Conservation (phyloP, 148 eudicot species). For the Rhododendron henanense region DNA sequence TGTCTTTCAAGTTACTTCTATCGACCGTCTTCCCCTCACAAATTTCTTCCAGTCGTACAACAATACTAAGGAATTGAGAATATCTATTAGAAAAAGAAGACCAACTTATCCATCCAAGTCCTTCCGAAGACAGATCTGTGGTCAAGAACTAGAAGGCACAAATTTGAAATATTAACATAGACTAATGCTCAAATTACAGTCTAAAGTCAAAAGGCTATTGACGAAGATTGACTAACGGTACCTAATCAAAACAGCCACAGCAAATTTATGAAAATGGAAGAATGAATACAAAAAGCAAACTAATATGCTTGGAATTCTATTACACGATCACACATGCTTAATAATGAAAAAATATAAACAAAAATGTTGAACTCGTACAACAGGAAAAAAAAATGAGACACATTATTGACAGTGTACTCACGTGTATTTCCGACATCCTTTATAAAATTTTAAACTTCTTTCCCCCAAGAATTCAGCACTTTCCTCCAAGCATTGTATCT, state of each 20-base stretch:
- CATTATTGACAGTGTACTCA: conserved; percentile 27
- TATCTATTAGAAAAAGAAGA: background rate
- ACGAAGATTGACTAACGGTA: background rate
- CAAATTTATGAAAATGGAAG: background rate
- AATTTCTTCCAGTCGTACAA: background rate
- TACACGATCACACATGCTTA: background rate
- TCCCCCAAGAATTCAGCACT: conserved; percentile 89
- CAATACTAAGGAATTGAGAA: background rate
- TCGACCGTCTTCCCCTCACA: background rate
- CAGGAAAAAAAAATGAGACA: background rate
- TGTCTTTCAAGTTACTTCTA: background rate
- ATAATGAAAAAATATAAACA: background rate
- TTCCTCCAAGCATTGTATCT: conserved; percentile 91
- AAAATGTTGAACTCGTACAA: background rate
- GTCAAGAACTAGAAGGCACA: background rate
- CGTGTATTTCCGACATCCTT: conserved; percentile 98
- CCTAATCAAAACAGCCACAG: background rate
- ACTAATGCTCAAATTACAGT: background rate
- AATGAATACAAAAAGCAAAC: background rate
- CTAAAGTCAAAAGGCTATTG: background rate
- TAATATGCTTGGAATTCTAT: background rate
- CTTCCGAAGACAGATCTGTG: background rate
- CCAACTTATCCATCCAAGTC: background rate
- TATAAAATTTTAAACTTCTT: conserved; percentile 80
- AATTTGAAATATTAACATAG: background rate